phyloP scores from a whole-genome alignment of 257 asterid genomes.

The Orobanche coerulescens region DNA sequence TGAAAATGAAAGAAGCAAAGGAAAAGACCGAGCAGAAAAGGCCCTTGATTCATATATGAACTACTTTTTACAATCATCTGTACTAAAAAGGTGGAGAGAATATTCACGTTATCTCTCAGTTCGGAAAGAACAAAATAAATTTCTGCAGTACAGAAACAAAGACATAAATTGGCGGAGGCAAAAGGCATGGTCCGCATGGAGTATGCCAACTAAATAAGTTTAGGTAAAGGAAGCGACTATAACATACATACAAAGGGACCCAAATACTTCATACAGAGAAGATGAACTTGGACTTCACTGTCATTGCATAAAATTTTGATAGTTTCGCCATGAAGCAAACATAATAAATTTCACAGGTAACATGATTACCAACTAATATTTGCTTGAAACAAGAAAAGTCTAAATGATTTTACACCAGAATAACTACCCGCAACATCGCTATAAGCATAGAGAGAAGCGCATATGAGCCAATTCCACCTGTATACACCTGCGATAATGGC shows the following conservation, averaged over 20 bases:
- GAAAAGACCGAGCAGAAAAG: not conserved
- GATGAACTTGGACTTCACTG: not conserved
- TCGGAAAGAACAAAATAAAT: not conserved
- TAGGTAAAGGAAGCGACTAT: not conserved
- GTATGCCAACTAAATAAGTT: not conserved
- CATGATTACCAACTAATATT: conserved; percentile 1
- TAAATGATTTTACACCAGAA: not conserved
- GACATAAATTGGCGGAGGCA: not conserved
- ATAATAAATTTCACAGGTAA: not conserved
- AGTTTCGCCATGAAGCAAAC: not conserved
- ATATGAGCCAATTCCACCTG: conserved; percentile 97
- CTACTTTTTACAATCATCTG: not conserved
- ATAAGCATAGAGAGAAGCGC: conserved; percentile 95
- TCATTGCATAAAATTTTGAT: not conserved
- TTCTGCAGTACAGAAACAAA: not conserved
- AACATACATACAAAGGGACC: not conserved
- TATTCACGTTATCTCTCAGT: not conserved
- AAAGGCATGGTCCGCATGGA: too few species aligned
- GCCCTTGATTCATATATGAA: not conserved
- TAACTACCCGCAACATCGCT: conserved; percentile 80
- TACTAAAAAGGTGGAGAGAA: not conserved
- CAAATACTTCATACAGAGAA: not conserved
- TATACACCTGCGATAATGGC: conserved; percentile 57
- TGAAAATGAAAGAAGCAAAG: not conserved
- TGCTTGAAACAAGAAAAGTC: not conserved